These are phyloP conservation scores for Boletus mariae DNA, from an alignment of 1,284 basidiomycete genomes.

Conservation along the genomic window DNA sequence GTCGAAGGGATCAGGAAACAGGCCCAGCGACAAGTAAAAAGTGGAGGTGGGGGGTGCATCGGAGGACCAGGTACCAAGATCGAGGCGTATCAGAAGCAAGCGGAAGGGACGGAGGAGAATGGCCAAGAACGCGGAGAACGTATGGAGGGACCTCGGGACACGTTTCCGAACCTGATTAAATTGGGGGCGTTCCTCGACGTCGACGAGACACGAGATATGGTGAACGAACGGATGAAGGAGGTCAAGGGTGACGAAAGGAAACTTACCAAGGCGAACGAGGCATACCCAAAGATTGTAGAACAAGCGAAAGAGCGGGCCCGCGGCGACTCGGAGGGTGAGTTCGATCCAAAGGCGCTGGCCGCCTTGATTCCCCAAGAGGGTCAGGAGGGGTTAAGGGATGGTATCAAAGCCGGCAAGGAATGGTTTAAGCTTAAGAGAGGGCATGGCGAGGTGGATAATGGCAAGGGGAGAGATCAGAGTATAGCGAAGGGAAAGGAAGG, in stretches of 20 bases:
- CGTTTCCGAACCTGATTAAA: conserved; percentile 4
- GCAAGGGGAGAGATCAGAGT: conserved; percentile 3
- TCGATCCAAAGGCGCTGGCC: conserved; percentile 4
- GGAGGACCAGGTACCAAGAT: conserved; percentile 1
- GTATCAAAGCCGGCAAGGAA: conserved; percentile 2
- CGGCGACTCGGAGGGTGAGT: conserved; percentile 3
- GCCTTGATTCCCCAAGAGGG: conserved; percentile 9
- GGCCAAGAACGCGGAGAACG: not conserved
- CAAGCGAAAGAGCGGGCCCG: conserved; percentile 8
- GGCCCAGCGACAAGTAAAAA: not conserved
- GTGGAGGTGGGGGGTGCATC: not conserved
- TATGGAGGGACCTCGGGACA: not conserved
- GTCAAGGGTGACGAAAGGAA: conserved; percentile 18
- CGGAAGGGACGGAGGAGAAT: not conserved
- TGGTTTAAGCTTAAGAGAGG: not conserved
- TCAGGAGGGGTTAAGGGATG: conserved; percentile 2
- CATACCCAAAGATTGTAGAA: conserved; percentile 15
- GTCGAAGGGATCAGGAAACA: not conserved
- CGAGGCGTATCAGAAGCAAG: conserved; percentile 5
- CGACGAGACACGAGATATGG: conserved; percentile 18
- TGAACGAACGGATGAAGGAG: conserved; percentile 15
- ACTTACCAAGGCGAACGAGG: conserved; percentile 17
- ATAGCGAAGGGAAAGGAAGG: conserved; percentile 6
- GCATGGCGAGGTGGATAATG: no score
- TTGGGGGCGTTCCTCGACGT: conserved; percentile 20